These are phyloP conservation scores for Singerocomus rubriflavus DNA, from an alignment of 1,284 basidiomycete genomes.

Conservation along the genomic window DNA sequence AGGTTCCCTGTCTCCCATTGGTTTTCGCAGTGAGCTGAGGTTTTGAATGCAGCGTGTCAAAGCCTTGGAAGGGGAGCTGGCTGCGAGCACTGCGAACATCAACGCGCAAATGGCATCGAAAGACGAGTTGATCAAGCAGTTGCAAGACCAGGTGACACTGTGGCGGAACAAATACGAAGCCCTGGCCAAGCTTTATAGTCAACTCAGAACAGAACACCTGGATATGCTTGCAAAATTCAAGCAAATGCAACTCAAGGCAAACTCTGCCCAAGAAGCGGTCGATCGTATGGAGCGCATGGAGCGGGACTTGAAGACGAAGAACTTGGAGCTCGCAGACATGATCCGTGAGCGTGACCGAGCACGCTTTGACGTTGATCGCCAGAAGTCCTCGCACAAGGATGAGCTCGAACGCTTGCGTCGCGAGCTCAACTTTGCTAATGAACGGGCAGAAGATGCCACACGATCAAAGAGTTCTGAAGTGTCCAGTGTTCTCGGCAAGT, in stretches of 20 bases:
- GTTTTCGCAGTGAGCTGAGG: constrained; percentile 9
- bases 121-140: constrained; percentile 93
- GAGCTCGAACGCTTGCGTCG: constrained; percentile 92
- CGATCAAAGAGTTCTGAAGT: constrained; percentile 93
- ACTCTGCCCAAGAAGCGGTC: constrained; percentile 98
- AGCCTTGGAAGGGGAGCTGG: constrained; percentile 91
- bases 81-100: constrained; percentile 76
- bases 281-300: constrained; percentile 99
- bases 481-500: constrained; percentile 84
- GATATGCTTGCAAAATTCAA: constrained; percentile 98
- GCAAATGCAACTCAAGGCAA: constrained; percentile 96
- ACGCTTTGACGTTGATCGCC: constrained; percentile 93
- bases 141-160: constrained; percentile 94
- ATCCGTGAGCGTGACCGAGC: constrained; percentile 96
- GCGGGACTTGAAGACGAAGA: constrained; percentile 96
- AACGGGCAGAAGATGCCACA: constrained; percentile 92
- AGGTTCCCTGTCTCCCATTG: constrained; percentile 26
- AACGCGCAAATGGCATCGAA: constrained; percentile 88
- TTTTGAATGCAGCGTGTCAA: constrained; percentile 75
- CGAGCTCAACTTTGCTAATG: constrained; percentile 96
- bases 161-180: constrained; percentile 99
- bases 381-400: constrained; percentile 94
- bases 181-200: constrained; percentile 97
- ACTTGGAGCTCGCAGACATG: constrained; percentile 98
- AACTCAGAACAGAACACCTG: constrained; percentile 94